Conservation (phyloP, 805 yeast genomes). For the Yamadazyma ubonensis region DNA sequence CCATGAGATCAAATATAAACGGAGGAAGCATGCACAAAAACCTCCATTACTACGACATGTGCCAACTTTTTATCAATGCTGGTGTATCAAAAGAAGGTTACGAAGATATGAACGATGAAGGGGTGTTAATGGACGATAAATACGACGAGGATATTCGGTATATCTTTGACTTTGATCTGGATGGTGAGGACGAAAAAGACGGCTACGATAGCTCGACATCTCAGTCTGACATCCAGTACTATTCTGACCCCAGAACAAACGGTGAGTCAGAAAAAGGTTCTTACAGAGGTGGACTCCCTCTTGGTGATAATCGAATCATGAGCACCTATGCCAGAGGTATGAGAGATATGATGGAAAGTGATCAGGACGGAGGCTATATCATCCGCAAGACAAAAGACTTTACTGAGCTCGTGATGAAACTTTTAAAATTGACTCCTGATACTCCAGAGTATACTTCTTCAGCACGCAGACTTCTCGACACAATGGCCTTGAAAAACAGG, state of each 20-base stretch:
- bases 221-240: neutral
- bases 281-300: conserved; percentile 1
- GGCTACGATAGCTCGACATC: conserved; percentile 4
- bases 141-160: conserved; percentile 16
- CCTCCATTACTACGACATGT: conserved; percentile 10
- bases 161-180: conserved; percentile 12
- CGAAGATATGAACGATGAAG: conserved; percentile 6
- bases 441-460: conserved; percentile 1
- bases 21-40: conserved; percentile 22
- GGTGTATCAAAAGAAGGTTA: conserved; percentile 4
- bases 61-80: conserved; percentile 8
- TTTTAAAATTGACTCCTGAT: neutral
- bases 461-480: conserved; percentile 6
- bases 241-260: neutral
- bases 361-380: conserved; percentile 3
- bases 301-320: conserved; percentile 1
- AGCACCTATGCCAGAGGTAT: neutral
- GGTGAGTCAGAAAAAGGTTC: conserved; percentile 1
- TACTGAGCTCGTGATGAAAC: neutral
- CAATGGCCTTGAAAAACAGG: conserved; percentile 1
- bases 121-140: conserved; percentile 7
- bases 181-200: conserved; percentile 7
- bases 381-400: neutral
- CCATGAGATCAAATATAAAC: conserved; percentile 40
- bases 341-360: conserved; percentile 2